phyloP scores from a whole-genome alignment of 129 eudicot genomes.

The Centaurea solstitialis region DNA sequence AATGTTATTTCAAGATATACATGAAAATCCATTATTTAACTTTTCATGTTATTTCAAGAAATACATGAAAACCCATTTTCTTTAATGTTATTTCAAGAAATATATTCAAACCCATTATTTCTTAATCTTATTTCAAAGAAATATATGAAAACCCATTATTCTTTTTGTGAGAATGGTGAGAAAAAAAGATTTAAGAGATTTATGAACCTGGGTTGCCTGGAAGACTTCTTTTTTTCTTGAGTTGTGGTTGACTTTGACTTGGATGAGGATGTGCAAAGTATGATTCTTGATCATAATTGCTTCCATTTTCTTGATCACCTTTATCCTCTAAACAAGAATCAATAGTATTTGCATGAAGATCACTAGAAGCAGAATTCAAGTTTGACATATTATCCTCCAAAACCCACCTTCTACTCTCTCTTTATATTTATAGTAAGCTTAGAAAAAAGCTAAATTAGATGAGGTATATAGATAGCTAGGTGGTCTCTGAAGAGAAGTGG shows the following conservation, averaged over 20 bases:
- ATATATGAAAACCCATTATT: background rate
- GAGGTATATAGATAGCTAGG: background rate
- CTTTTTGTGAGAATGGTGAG: background rate
- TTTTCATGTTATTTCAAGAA: background rate
- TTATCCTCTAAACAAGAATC: slow-evolving; percentile 43
- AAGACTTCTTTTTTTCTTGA: slow-evolving; percentile 67
- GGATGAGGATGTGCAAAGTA: slow-evolving; percentile 37
- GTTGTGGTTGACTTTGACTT: slow-evolving; percentile 46
- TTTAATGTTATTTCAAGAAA: background rate
- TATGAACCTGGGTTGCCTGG: slow-evolving; percentile 77
- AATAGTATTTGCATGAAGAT: slow-evolving; percentile 41
- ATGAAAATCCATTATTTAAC: background rate
- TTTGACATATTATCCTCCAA: slow-evolving; percentile 65
- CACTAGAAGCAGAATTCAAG: slow-evolving; percentile 53
- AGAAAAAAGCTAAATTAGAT: slow-evolving; percentile 29
- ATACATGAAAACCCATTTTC: background rate
- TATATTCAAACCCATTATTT: background rate
- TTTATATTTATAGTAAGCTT: background rate
- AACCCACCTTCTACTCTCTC: slow-evolving; percentile 24
- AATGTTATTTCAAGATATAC: too few species aligned
- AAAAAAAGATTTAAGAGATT: slow-evolving; percentile 12
- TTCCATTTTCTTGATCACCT: slow-evolving; percentile 39
- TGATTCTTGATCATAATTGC: slow-evolving; percentile 17
- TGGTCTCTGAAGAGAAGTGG: slow-evolving; percentile 30
- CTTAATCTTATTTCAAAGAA: background rate